Conservation (phyloP, 805 yeast genomes). For the Candida loeiensis region DNA sequence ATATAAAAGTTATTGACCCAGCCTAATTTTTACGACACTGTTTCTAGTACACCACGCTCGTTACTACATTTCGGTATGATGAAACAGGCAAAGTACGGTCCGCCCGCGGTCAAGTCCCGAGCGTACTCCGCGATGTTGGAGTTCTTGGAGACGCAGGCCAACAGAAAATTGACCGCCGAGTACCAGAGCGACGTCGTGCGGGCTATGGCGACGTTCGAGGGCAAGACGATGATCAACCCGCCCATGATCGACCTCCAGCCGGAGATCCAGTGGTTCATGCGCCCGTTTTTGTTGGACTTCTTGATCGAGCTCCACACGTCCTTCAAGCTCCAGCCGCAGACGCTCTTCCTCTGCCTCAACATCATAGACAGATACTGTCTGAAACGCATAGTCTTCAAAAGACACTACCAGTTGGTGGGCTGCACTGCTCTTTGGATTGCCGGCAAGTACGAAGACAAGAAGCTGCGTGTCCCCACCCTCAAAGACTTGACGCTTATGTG, state of each 20-base stretch:
- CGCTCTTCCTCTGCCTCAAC: constrained; percentile 41
- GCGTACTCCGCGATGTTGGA: constrained; percentile 45
- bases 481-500: constrained; percentile 54
- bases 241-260: constrained; percentile 51
- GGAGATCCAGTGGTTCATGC: constrained; percentile 48
- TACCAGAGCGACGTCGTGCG: constrained; percentile 37
- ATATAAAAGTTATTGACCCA: constrained; percentile 6
- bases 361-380: constrained; percentile 47
- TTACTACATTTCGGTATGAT: constrained; percentile 6
- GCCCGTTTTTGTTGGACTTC: constrained; percentile 43
- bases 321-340: constrained; percentile 40
- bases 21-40: constrained; percentile 1
- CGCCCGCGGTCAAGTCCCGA: constrained; percentile 29
- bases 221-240: constrained; percentile 40
- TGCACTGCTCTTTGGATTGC: constrained; percentile 49
- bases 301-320: constrained; percentile 42
- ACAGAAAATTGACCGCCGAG: constrained; percentile 41
- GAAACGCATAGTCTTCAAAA: constrained; percentile 43
- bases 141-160: constrained; percentile 44
- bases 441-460: constrained; percentile 55
- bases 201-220: constrained; percentile 41
- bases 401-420: constrained; percentile 46
- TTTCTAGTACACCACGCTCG: constrained; percentile 4
- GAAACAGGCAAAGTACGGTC: constrained; percentile 17
- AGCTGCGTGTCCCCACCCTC: constrained; percentile 54